Percentiles rank a stretch among this genome's conserved stretches.
phyloP scores from a whole-genome alignment of 1,284 basidiomycete species.

The Termitomyces sp. region DNA sequence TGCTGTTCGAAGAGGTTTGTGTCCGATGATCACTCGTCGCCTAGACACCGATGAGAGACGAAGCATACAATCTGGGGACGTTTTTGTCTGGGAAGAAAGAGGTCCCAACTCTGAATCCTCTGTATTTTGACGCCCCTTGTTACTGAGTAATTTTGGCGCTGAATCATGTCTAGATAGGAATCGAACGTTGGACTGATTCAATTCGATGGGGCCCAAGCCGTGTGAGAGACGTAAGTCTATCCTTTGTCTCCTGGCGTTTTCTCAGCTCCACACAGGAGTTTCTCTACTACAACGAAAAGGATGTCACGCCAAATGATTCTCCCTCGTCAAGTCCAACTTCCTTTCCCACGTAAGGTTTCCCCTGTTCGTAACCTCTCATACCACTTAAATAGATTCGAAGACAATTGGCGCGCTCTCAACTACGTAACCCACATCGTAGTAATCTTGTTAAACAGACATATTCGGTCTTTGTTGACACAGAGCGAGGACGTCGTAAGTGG shows the following conservation, averaged over 20 bases:
- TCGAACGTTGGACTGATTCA: slow-evolving; percentile 78
- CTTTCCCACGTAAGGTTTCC: not conserved
- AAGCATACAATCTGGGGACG: slow-evolving; percentile 60
- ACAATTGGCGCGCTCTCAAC: slow-evolving; percentile 23
- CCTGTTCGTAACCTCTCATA: slow-evolving; percentile 4
- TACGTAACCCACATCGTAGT: slow-evolving; percentile 36
- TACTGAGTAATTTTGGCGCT: slow-evolving; percentile 7
- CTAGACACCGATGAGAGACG: slow-evolving; percentile 70
- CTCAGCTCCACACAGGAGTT: slow-evolving; percentile 49
- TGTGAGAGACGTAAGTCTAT: slow-evolving; percentile 59
- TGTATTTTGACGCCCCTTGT: slow-evolving; percentile 43
- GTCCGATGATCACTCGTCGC: slow-evolving; percentile 68
- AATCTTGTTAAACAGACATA: slow-evolving; percentile 75
- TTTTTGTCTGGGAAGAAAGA: slow-evolving; percentile 80
- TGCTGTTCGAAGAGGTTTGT: slow-evolving; percentile 53
- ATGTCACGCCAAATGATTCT: slow-evolving; percentile 39
- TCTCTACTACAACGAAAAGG: slow-evolving; percentile 69
- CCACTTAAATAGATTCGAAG: slow-evolving; percentile 13
- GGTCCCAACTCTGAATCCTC: slow-evolving; percentile 63
- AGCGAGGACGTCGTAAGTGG: slow-evolving; percentile 66
- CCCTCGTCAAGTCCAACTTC: not conserved
- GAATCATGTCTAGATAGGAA: slow-evolving; percentile 47
- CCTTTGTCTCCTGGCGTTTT: slow-evolving; percentile 1
- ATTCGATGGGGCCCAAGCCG: slow-evolving; percentile 77
- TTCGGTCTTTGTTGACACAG: slow-evolving; percentile 64